Evolutionary conservation across 768 basidiomycete genomes (phyloP).

Genomic region (Lepiota subincarnata): DNA sequence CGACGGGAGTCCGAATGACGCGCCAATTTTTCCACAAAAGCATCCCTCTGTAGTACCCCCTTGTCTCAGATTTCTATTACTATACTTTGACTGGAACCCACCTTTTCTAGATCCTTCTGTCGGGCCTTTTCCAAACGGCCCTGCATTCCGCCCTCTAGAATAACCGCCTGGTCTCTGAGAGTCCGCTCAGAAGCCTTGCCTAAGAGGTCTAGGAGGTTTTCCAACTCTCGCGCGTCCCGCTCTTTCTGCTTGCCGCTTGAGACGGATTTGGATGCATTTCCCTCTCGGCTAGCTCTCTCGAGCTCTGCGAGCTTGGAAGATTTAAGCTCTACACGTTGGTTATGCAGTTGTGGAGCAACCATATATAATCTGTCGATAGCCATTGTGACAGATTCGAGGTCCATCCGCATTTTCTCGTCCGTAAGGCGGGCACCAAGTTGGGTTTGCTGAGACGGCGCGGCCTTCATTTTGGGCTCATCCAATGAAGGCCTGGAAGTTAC

Average conservation of each 20-base stretch:
- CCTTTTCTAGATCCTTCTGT: constrained; percentile 61
- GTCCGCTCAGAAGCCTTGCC: constrained; percentile 68
- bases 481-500: constrained; percentile 29
- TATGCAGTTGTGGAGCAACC: constrained; percentile 82
- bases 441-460: constrained; percentile 21
- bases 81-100: constrained; percentile 23
- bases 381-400: constrained; percentile 78
- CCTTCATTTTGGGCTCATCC: constrained; percentile 32
- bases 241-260: constrained; percentile 39
- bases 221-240: constrained; percentile 52
- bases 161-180: constrained; percentile 65
- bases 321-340: constrained; percentile 91
- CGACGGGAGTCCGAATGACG: constrained; percentile 71
- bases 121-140: constrained; percentile 50
- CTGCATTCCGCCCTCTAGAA: constrained; percentile 59
- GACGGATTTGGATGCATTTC: constrained; percentile 19
- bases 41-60: constrained; percentile 47
- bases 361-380: constrained; percentile 89
- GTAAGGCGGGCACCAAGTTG: constrained; percentile 22
- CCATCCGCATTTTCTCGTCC: constrained; percentile 81
- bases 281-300: constrained; percentile 59
- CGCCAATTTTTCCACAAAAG: constrained; percentile 72
- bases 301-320: constrained; percentile 70
- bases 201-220: constrained; percentile 67
- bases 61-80: constrained; percentile 12